Conservation (phyloP, 305 asterid species). For the Galium porrigens region DNA sequence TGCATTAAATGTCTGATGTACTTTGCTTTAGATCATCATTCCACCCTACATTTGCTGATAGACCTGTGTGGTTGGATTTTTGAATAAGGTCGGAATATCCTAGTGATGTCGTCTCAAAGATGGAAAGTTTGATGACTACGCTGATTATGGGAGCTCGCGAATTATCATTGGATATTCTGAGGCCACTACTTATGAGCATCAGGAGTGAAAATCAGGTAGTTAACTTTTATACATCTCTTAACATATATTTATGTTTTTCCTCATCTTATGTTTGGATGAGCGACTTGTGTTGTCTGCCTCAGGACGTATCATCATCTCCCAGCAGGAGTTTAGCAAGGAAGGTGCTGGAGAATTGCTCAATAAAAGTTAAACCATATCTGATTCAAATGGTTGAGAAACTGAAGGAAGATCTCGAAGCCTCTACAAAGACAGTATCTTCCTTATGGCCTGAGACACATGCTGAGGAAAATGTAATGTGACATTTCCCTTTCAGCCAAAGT, state of each 20-base stretch:
- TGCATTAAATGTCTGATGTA: neutral
- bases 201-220: neutral
- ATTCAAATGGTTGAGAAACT: constrained; percentile 33
- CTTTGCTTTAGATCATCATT: neutral
- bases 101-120: constrained; percentile 10
- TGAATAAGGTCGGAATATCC: constrained; percentile 8
- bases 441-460: constrained; percentile 28
- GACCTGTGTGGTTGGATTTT: constrained; percentile 8
- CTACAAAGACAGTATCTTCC: constrained; percentile 33
- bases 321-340: constrained; percentile 49
- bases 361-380: constrained; percentile 30
- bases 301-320: constrained; percentile 43
- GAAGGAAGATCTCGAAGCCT: constrained; percentile 34
- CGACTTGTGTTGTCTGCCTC: constrained; percentile 22
- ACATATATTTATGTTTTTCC: constrained; percentile 8
- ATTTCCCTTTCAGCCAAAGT: constrained; percentile 1
- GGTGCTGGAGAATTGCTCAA: constrained; percentile 39
- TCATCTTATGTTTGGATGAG: constrained; percentile 9
- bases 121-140: constrained; percentile 57
- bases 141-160: constrained; percentile 55
- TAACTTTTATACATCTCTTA: constrained; percentile 14
- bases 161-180: constrained; percentile 42
- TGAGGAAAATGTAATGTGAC: constrained; percentile 32
- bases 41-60: neutral
- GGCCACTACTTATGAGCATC: constrained; percentile 48